Evolutionary conservation across 805 yeast species (phyloP).

Genomic region (Nakazawaea ambrosiae): DNA sequence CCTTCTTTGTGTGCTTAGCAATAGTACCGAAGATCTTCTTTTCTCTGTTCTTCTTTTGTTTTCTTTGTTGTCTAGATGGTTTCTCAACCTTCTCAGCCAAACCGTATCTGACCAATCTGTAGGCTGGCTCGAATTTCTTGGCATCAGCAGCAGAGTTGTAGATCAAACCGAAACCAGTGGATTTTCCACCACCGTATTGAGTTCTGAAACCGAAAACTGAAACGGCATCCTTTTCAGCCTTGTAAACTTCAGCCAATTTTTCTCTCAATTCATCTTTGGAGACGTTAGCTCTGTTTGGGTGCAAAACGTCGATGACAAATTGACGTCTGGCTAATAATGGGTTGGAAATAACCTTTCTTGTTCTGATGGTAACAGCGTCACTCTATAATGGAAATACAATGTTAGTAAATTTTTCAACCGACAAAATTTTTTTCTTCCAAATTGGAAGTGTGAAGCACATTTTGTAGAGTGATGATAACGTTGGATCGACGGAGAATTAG

Average conservation of each 20-base stretch:
- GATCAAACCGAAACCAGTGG: conserved; percentile 98
- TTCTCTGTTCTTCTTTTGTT: conserved; percentile 99
- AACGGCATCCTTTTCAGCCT: conserved; percentile 60
- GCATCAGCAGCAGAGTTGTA: conserved; percentile 98
- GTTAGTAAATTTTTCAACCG: no score
- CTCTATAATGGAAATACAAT: conserved; percentile 45
- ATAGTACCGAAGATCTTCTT: conserved; percentile 99
- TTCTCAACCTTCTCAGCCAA: conserved; percentile 93
- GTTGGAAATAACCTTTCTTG: conserved; percentile 98
- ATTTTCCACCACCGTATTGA: conserved; percentile 99
- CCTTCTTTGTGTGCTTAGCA: conserved; percentile 85
- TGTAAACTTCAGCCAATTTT: conserved; percentile 51
- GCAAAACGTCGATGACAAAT: conserved; percentile 98
- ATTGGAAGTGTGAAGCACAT: no score
- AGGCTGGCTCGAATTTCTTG: conserved; percentile 97
- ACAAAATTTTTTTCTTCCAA: no score
- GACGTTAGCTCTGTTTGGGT: conserved; percentile 99
- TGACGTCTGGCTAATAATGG: conserved; percentile 99
- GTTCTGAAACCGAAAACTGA: conserved; percentile 99
- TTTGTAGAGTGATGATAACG: no score
- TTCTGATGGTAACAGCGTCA: conserved; percentile 99
- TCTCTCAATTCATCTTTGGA: conserved; percentile 98
- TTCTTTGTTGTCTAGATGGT: conserved; percentile 99
- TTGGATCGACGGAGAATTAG: no score
- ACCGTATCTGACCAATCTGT: conserved; percentile 99